Evolutionary conservation across 495 filamentous ascomycete genomes (phyloP).

Genomic region (Parachaetomium inaequale): DNA sequence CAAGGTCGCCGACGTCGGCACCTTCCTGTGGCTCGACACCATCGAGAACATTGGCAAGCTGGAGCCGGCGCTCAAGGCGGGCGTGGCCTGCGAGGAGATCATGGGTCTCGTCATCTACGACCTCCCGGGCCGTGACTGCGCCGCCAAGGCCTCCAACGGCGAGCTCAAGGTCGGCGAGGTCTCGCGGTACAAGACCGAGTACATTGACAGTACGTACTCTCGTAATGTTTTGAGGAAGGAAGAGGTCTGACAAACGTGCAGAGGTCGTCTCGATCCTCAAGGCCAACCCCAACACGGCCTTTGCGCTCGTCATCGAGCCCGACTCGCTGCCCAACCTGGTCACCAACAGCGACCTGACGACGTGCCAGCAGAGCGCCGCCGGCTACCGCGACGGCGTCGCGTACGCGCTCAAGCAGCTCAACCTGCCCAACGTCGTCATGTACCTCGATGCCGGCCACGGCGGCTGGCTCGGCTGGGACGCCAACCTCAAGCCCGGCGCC

Average conservation of each 20-base stretch:
- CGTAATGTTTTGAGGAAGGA: constrained; percentile 9
- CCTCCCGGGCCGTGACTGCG: constrained; percentile 73
- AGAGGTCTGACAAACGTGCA: constrained; percentile 35
- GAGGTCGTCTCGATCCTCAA: constrained; percentile 56
- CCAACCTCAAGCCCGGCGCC: constrained; percentile 70
- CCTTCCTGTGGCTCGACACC: constrained; percentile 67
- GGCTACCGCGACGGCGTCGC: constrained; percentile 67
- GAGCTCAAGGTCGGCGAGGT: constrained; percentile 65
- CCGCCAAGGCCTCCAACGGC: constrained; percentile 72
- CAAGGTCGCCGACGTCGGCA: constrained; percentile 60
- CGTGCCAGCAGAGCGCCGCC: constrained; percentile 59
- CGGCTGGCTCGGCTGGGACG: constrained; percentile 81
- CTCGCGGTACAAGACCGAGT: constrained; percentile 61
- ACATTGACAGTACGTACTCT: constrained; percentile 59
- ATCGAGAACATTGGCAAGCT: constrained; percentile 59
- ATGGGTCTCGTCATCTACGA: constrained; percentile 72
- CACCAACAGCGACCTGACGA: constrained; percentile 62
- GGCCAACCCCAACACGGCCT: constrained; percentile 51
- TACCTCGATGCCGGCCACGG: constrained; percentile 79
- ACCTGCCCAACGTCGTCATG: constrained; percentile 76
- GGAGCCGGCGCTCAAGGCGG: constrained; percentile 51
- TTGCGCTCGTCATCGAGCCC: constrained; percentile 63
- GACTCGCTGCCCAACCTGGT: constrained; percentile 79
- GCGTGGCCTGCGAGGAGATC: constrained; percentile 54
- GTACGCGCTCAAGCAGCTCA: constrained; percentile 67